Evolutionary conservation across 805 yeast genomes (phyloP).

Genomic region (Candida ipomoeae): DNA sequence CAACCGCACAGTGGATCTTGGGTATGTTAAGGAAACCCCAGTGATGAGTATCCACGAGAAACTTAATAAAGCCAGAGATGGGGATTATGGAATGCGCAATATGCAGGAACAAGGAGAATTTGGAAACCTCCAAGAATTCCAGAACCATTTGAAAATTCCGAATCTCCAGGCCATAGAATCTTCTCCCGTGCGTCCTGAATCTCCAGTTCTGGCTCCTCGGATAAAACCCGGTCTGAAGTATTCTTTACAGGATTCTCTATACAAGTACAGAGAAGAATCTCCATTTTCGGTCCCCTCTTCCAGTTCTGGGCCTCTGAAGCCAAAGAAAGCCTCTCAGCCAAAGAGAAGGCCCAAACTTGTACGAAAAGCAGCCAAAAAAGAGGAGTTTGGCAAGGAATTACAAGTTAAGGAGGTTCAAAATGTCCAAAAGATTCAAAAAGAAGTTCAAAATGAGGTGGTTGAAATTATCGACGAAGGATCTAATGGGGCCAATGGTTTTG

Average conservation of each 20-base stretch:
- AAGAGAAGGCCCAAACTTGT: background rate
- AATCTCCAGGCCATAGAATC: constrained; percentile 4
- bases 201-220: background rate
- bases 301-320: too few relatives aligned
- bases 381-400: too few relatives aligned
- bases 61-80: background rate
- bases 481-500: too few relatives aligned
- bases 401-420: too few relatives aligned
- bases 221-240: constrained; percentile 35
- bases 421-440: too few relatives aligned
- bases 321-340: too few relatives aligned
- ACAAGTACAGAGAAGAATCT: constrained; percentile 9
- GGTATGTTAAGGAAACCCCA: constrained; percentile 12
- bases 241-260: constrained; percentile 34
- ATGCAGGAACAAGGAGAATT: too few relatives aligned
- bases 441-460: background rate
- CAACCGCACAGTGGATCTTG: constrained; percentile 7
- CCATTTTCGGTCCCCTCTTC: constrained; percentile 1
- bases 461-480: too few relatives aligned
- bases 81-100: background rate
- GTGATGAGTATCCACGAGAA: background rate
- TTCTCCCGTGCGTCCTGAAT: constrained; percentile 8
- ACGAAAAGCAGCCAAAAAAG: background rate
- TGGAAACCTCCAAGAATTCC: too few relatives aligned
- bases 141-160: too few relatives aligned